Evolutionary conservation across 805 yeast species (phyloP).

Genomic region (Saccharomycopsis oosterbeekiorum): DNA sequence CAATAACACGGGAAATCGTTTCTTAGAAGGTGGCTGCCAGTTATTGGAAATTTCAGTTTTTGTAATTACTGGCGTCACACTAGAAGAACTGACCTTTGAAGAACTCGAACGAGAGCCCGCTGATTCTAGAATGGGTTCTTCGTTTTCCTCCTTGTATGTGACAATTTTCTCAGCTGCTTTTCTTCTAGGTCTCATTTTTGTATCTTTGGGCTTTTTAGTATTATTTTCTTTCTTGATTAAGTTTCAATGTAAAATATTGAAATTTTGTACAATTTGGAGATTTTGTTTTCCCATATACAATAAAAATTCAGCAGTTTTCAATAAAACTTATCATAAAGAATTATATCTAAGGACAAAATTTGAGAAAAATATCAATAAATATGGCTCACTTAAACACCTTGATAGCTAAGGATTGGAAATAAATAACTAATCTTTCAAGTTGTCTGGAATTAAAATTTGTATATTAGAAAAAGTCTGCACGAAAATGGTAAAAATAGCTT

Average conservation of each 20-base stretch:
- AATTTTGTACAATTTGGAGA: not conserved
- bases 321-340: too few relatives aligned
- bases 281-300: too few relatives aligned
- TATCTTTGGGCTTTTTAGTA: not conserved
- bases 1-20: slow-evolving; percentile 7
- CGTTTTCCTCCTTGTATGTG: slow-evolving; percentile 14
- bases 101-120: not conserved
- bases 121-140: not conserved
- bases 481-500: not conserved
- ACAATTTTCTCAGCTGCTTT: slow-evolving; percentile 16
- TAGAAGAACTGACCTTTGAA: not conserved
- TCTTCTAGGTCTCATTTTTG: slow-evolving; percentile 16
- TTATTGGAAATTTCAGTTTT: slow-evolving; percentile 14
- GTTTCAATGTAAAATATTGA: not conserved
- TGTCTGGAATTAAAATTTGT: not conserved
- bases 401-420: too few relatives aligned
- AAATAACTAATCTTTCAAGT: not conserved
- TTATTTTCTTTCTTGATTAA: not conserved
- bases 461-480: not conserved
- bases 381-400: too few relatives aligned
- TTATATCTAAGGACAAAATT: too few relatives aligned
- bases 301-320: too few relatives aligned
- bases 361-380: not conserved
- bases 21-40: slow-evolving; percentile 13
- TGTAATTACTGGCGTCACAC: not conserved